These are phyloP conservation scores for Isoetes taiwanensis DNA, from an alignment of 75 land plant species.

Conservation along the genomic window DNA sequence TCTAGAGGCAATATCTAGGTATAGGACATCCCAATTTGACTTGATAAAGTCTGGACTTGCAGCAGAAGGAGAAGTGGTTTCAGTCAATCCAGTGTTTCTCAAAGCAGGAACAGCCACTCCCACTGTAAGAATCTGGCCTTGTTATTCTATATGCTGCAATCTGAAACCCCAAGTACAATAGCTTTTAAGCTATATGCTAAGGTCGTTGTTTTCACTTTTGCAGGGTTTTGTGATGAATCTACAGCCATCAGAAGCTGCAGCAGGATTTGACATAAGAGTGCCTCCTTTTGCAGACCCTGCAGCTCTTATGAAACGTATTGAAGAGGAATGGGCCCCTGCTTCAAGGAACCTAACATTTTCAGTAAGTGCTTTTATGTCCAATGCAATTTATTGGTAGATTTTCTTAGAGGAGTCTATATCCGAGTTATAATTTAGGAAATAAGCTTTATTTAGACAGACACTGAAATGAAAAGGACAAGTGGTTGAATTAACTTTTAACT, in stretches of 20 bases:
- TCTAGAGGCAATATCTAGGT: slow-evolving; percentile 44
- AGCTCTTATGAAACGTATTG: slow-evolving; percentile 49
- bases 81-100: slow-evolving; percentile 68
- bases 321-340: slow-evolving; percentile 95
- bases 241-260: slow-evolving; percentile 97
- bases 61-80: slow-evolving; percentile 76
- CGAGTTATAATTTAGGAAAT: too few species aligned
- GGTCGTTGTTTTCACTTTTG: neutral
- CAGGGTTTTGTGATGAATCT: slow-evolving; percentile 99
- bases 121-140: slow-evolving; percentile 32
- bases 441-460: too few species aligned
- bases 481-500: too few species aligned
- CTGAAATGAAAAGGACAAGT: too few species aligned
- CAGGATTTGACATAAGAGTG: slow-evolving; percentile 84
- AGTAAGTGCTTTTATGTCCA: too few species aligned
- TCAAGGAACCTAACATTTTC: slow-evolving; percentile 75
- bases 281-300: slow-evolving; percentile 57
- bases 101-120: slow-evolving; percentile 89
- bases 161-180: neutral
- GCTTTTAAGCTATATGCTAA: neutral
- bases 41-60: slow-evolving; percentile 61
- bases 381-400: too few species aligned
- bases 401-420: too few species aligned
- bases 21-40: slow-evolving; percentile 67
- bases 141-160: neutral